Evolutionary conservation across 768 basidiomycete species (phyloP), one percentile per base, ranked within the genome.

Genomic region (Lactarius quietus): DNA sequence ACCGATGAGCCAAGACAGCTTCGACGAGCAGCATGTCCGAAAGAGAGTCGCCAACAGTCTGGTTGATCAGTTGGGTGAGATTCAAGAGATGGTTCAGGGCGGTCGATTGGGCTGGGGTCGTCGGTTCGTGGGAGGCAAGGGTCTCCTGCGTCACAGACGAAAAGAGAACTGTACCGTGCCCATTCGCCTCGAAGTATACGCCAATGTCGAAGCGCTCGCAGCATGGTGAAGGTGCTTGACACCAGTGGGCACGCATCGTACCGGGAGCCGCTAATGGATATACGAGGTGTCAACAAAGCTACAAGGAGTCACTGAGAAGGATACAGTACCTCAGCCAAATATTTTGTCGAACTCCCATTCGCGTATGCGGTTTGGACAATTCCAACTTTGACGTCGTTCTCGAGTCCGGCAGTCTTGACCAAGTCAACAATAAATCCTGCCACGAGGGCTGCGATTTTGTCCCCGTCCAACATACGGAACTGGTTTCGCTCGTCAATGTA

Each of bases 141-240:
- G 75, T 82, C 28, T 84, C 79, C 62, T 88, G 82, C 4, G 93
- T 90, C 23, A 82, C 74, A 8, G 82, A 84, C 15, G 97, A 98
- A 79, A 99, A 98, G 62, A 98, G 77, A 55, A 98, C 93, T 3
- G 97, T 99, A 36, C 97, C 97, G 71, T 99, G 97, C 3, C 97
- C 97, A 74, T 99, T 99, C 38, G 97, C 97, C 76, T 99, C 97
- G 72, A 99, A 99, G 78, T 99, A 99, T 53, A 99, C 93, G n/a
- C 97, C 97, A 62, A 99, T 83, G 73, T 93, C 85, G 76, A 89
- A 98, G 71, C 87, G 85, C 71, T 95, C 93, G 97, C 97, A 18
- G 95, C 97, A 73, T 98, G 95, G 74, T 99, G 97, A 56, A 98
- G 85, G 74, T 98, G 92, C 76, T 99, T 99, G 66, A 99, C 97